These are phyloP conservation scores for Xylariales sp. DNA, from an alignment of 2,329 filamentous ascomycete genomes.

Conservation along the genomic window DNA sequence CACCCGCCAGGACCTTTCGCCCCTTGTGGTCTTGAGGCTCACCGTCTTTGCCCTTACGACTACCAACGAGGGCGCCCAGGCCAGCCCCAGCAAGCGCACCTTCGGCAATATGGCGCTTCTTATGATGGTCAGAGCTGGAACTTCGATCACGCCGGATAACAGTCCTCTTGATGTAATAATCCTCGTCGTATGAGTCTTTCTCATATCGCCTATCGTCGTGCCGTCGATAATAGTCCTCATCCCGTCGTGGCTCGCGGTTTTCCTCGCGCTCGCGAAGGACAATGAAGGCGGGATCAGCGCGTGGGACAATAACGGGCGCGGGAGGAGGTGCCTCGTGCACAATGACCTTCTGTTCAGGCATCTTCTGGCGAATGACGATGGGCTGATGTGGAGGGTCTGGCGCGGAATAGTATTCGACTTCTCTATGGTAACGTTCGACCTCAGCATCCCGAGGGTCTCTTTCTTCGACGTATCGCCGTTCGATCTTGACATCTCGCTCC, in stretches of 20 bases:
- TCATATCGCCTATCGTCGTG: constrained; percentile 54
- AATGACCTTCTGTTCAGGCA: constrained; percentile 69
- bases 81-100: constrained; percentile 74
- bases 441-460: constrained; percentile 53
- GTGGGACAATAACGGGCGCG: constrained; percentile 62
- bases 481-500: constrained; percentile 48
- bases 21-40: constrained; percentile 64
- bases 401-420: constrained; percentile 71
- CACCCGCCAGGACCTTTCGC: constrained; percentile 70
- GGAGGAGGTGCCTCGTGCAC: constrained; percentile 67
- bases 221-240: constrained; percentile 35
- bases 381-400: constrained; percentile 61
- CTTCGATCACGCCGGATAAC: constrained; percentile 64
- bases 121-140: constrained; percentile 61
- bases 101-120: constrained; percentile 70
- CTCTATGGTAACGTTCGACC: constrained; percentile 69
- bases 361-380: constrained; percentile 67
- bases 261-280: constrained; percentile 59
- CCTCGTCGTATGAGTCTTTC: constrained; percentile 58
- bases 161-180: constrained; percentile 58
- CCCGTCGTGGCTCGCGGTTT: constrained; percentile 50
- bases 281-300: constrained; percentile 58
- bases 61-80: constrained; percentile 67
- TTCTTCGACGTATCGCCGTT: constrained; percentile 48
- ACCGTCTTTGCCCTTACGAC: constrained; percentile 63